Evolutionary conservation across 495 filamentous ascomycete species (phyloP), one percentile per base, ranked within the genome.

Genomic region (Opeltia flavorubescens): DNA sequence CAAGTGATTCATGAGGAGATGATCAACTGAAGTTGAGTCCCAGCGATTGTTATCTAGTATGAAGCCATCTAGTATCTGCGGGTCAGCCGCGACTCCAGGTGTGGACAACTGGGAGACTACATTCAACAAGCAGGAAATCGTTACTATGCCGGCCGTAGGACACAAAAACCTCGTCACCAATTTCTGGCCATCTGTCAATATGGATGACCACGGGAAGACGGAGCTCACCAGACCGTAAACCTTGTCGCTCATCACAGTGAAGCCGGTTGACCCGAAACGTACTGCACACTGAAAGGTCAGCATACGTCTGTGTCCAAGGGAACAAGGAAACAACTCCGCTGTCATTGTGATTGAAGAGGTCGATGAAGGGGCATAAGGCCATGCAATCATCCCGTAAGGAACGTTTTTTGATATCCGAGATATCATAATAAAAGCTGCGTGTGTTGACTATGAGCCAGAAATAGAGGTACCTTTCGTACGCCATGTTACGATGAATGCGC

Each of bases 401-500:
- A 0, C 76, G 71, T 12, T 69, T 58, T 45, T 78, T 71, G 39
- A 67, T 60, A 3, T 60, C 66, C 1, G 68, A 63, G 17, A 65
- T 67, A n/a, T 75, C 64, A 64, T 76, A 83, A 57, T 83, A 89
- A 57, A 95, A 88, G 26, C 79, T 83, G 43, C 88, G 74, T 2
- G 86, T 88, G 55, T 93, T 93, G 38, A 89, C 78, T 44, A 86
- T 74, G 12, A 83, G 68, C 88, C 87, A 95, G 50, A 76, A 64
- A 60, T 89, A 82, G 3, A 69, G 66, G 59, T 81, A 89, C 6
- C 59, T 55, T 1, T 70, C 63, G 53, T 71, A 69, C 8, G 69
- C 55, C 1, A 78, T 63, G 12, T 66, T 53, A 1, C 74, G 74
- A 43, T 78, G 79, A 1, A 74, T 69, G 18, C 61, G 48, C 11